Evolutionary conservation across 495 filamentous ascomycete genomes (phyloP), one percentile per base, ranked within the genome.

Genomic region (Penicillium lagena): DNA sequence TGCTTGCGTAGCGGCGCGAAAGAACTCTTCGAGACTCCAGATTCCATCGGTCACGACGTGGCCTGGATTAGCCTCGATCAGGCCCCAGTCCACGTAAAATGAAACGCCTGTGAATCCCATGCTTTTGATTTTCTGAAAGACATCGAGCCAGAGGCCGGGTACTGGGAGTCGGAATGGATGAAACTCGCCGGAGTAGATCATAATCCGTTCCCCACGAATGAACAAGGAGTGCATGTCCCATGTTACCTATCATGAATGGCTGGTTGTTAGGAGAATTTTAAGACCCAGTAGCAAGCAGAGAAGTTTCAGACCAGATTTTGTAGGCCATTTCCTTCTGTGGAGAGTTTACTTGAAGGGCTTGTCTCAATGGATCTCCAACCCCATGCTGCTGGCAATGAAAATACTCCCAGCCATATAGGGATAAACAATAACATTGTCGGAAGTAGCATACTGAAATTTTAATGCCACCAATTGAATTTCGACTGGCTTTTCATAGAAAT

Each of bases 41-140:
- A 87, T 70, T 0, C 84, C 85, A n/a, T 83, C 77, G 0, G 75
- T 79, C 4, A 62, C 56, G 49, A 84, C 83, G 9, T 73, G 61
- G 1, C 82, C 83, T 8, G 67, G 78, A 43, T 81, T 73, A 11
- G 80, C 85, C 60, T 89, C 83, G 0, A 84, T 60, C 8, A 87
- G 63, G 9, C 79, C 81, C 85, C 82, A 90, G 50, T 87, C 71
- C 2, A 76, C 62, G 52, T 87, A 86, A 59, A 88, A 85, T 0
- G 78, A 83, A 10, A 85, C 80, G 4, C 71, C 67, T 35, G 77
- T 84, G 54, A 83, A 86, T 1, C 86, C 85, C 5, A 87, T 60
- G n/a, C 80, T 78, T 54, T 77, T 83, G 49, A 86, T 75, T 56
- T 90, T 89, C 54, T 87, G 78, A 50, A 90, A 82, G n/a, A 88